Evolutionary conservation across 345 rosid species (phyloP), one percentile per base, ranked within the genome.

Genomic region (Hibiscus tridactylites): DNA sequence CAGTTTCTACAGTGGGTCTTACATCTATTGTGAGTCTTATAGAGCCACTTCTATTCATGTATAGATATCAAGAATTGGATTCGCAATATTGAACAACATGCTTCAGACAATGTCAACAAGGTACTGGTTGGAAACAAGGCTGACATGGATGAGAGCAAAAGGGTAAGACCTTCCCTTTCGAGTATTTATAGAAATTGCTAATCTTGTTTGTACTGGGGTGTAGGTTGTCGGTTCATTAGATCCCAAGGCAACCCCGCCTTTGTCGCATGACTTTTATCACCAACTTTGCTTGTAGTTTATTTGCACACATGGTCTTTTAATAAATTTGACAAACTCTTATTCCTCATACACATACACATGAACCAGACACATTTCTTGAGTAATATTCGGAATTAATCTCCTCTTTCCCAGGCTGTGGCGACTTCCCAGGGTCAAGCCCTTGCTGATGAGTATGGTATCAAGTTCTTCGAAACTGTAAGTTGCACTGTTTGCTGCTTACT

Each of bases 101-200:
- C 97, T 56, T 92, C 99, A 28, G 97, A 95, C 80, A 92, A 92
- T 77, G 97, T 95, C 70, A 92, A 88, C 90, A 92, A 88, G 80
- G 86, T 92, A 72, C 82, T 95, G 81, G 96, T 95, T 5, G 99
- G 98, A n/a, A 95, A 95, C 88, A 95, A 95, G 84, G 99, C 99
- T 72, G 97, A 92, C 79, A 95, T 95, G 97, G 97, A 92, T 71
- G 98, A 95, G 77, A 92, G 96, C 90, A 95, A 90, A 86, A 85
- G 96, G 88, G 98, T 92, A 83, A 59, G 72, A 57, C n/a, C 31
- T 52, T 35, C 46, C 16, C 46, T 1, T 64, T 59, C 26, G 6
- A 12, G 66, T 47, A 28, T 5, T 68, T 13, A 17, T 47, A 37
- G 56, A 56, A 71, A 1, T 31, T 64, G 63, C 62, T 42, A 63